Evolutionary conservation across 148 eudicot species (phyloP).

Genomic region (Talinum fruticosum): DNA sequence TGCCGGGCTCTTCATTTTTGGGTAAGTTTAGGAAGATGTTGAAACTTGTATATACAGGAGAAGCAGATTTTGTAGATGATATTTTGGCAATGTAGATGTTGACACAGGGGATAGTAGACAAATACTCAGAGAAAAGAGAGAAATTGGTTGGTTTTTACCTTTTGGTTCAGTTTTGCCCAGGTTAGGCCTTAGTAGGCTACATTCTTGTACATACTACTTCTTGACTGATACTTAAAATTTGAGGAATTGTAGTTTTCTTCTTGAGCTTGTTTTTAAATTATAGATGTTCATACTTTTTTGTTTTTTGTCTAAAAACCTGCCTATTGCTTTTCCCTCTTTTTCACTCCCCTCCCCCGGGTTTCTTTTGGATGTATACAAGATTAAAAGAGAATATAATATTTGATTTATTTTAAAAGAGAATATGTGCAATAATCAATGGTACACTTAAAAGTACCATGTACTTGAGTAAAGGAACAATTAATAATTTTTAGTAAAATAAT

Average conservation of each 20-base stretch:
- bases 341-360: too few relatives aligned
- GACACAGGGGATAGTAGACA: not conserved
- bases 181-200: conserved; percentile 2
- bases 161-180: not conserved
- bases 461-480: too few relatives aligned
- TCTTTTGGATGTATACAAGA: too few relatives aligned
- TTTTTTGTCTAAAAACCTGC: too few relatives aligned
- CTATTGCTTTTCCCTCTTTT: too few relatives aligned
- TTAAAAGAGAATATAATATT: too few relatives aligned
- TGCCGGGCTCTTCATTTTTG: not conserved
- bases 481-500: too few relatives aligned
- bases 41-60: conserved; percentile 16
- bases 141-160: not conserved
- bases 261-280: not conserved
- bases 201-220: conserved; percentile 5
- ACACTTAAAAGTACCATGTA: too few relatives aligned
- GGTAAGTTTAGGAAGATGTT: conserved; percentile 7
- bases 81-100: conserved; percentile 19
- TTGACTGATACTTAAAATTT: not conserved
- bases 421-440: too few relatives aligned
- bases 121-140: not conserved
- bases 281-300: not conserved
- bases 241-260: not conserved
- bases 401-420: too few relatives aligned
- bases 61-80: conserved; percentile 17